Evolutionary conservation across 2,329 filamentous ascomycete species (phyloP).

Genomic region (Nemania sp.): DNA sequence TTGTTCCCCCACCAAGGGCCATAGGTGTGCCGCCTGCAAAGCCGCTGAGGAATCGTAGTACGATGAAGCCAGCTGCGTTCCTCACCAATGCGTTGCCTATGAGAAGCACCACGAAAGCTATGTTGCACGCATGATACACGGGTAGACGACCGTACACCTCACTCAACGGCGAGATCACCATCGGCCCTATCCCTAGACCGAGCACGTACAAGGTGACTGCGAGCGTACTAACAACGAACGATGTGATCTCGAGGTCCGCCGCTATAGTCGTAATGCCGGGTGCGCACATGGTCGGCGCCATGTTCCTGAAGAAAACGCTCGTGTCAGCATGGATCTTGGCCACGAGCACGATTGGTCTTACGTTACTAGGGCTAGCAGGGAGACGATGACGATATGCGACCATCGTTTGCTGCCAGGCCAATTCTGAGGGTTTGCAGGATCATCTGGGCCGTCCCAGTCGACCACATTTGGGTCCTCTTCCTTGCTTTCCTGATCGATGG

Average conservation of each 20-base stretch:
- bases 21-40: not conserved
- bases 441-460: constrained; percentile 1
- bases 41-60: not conserved
- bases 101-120: not conserved
- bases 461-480: not conserved
- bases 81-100: not conserved
- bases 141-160: not conserved
- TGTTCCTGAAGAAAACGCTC: not conserved
- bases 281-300: not conserved
- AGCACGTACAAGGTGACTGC: not conserved
- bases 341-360: not conserved
- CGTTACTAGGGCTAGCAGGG: not conserved
- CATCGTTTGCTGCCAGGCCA: not conserved
- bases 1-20: not conserved
- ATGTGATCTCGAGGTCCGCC: not conserved
- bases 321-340: not conserved
- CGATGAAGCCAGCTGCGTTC: not conserved
- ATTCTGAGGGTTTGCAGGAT: not conserved
- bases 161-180: not conserved
- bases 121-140: not conserved
- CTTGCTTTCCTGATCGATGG: not conserved
- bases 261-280: not conserved
- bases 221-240: not conserved
- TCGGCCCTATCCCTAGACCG: not conserved
- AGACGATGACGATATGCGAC: not conserved